Conservation (phyloP, 1,284 basidiomycete species). For the Coniferiporia weirii region DNA sequence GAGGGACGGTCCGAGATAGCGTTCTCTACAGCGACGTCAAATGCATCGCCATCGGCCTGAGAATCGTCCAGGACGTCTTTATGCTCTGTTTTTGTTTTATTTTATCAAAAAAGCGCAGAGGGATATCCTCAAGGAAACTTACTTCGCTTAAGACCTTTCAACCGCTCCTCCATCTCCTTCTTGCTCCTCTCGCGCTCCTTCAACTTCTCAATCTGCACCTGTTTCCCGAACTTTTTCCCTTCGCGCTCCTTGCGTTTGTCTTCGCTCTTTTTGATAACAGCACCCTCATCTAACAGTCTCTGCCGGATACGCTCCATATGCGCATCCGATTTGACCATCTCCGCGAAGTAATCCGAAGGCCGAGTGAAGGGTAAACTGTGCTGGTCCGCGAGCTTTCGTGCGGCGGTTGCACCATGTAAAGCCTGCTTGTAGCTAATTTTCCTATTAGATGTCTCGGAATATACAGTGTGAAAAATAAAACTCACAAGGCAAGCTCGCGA, state of each 20-base stretch:
- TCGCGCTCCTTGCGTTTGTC: conserved; percentile 90
- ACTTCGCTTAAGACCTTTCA: conserved; percentile 88
- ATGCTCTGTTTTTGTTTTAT: conserved; percentile 47
- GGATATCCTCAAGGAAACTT: conserved; percentile 28
- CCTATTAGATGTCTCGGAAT: not conserved
- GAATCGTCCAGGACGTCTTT: conserved; percentile 79
- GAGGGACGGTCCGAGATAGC: conserved; percentile 72
- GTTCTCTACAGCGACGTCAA: conserved; percentile 83
- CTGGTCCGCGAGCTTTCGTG: conserved; percentile 69
- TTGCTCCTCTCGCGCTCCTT: conserved; percentile 69
- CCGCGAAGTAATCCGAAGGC: conserved; percentile 95
- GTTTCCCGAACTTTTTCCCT: conserved; percentile 97
- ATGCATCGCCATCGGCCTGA: conserved; percentile 63
- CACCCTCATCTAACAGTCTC: conserved; percentile 83
- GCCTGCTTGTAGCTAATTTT: conserved; percentile 90
- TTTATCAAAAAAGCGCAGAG: not conserved
- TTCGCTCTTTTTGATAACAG: conserved; percentile 88
- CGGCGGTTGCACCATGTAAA: conserved; percentile 73
- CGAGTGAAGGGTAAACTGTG: conserved; percentile 84
- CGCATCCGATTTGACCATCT: conserved; percentile 97
- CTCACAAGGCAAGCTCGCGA: conserved; percentile 91
- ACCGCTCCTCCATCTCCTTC: conserved; percentile 82
- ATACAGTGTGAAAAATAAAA: conserved; percentile 17
- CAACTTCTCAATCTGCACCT: conserved; percentile 86
- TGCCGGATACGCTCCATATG: conserved; percentile 98